Evolutionary conservation across 1,284 basidiomycete species (phyloP), one percentile per base, ranked within the genome.

Genomic region (Taiwanofungus camphoratus): DNA sequence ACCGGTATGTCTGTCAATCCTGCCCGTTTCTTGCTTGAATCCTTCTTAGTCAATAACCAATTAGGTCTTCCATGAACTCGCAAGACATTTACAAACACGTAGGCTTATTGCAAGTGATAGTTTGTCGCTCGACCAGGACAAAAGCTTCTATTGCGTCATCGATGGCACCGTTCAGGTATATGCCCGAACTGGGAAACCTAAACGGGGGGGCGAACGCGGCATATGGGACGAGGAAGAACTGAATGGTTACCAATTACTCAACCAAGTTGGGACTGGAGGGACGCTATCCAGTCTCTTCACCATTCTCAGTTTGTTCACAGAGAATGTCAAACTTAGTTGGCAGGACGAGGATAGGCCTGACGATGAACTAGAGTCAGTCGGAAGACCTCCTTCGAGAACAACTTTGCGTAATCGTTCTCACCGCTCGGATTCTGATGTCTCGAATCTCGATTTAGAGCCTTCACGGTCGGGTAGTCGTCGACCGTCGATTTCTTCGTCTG

Each of bases 241-340:
- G 74, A 93, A 94, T 52, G 93, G 92, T 5, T 96, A 92, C 63
- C 91, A 94, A 58, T 70, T 97, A 4, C 74, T 97, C 35, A 97
- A 96, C 57, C 91, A 94, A 67, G 94, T 97, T 22, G 84, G 88
- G 30, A 87, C 84, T n/a, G 93, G 93, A 4, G 92, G 95, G 8
- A 99, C 93, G 0, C 71, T 98, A 12, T 95, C 92, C 30, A 95
- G 92, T 56, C 73, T 98, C 30, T 98, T 99, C 66, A 97, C 92
- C 11, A 99, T 99, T 59, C 76, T 99, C 41, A 89, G 71, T 41
- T 55, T 99, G 36, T 99, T 99, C 66, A 99, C 96, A 1, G 95
- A 99, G 64, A 89, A 98, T 58, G 86, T 99, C 56, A 87, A 93
- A 64, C 80, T 98, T 54, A 87, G 90, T 47, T 95, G 91, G 89